Evolutionary conservation across 1,284 basidiomycete genomes (phyloP), one percentile per base, ranked within the genome.

Genomic region (Nidula niveotomentosa): DNA sequence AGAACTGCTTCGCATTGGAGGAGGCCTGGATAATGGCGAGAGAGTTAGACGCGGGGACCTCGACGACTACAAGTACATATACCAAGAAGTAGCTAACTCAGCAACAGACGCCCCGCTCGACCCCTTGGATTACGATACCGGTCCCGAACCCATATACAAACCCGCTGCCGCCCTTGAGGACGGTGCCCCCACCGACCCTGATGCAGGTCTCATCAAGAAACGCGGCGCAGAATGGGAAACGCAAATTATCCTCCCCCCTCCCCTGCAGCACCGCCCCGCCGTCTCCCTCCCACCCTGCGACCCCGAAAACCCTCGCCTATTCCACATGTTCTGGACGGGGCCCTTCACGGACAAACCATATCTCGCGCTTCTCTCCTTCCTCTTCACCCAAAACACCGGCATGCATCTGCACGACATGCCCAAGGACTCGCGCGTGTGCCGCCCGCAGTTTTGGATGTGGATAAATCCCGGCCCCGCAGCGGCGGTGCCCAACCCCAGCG

Each of bases 271-370:
- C 65, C 81, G 78, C 54, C 83, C 86, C 3, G 79, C 83, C 60
- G 76, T 81, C 56, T 77, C 85, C 1, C 76, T 86, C 56, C 74
- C 69, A 3, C 76, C 83, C 1, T 93, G 90, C 72, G 88, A 91
- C 62, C 76, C 82, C 2, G 80, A 85, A 35, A 83, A 90, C 63
- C 88, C 88, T 1, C 77, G 85, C 34, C 71, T 90, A 8, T 91
- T 86, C 73, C 90, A 92, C 71, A 91, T 91, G 82, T 92, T 90
- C 72, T 91, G 89, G 89, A 88, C 88, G 2, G 89, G 89, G 0
- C 81, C 87, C 0, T 91, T 92, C 72, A 90, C 88, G 30, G 89
- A 92, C 71, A 91, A 91, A 68, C 89, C 89, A 0, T 92, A 91
- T 76, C 79, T 88, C 67, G 86, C 89, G 0, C 73, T 90, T 43